Base-by-base conservation (phyloP, 2,329 filamentous ascomycete genomes). In the Nemania bipapillata region DNA sequence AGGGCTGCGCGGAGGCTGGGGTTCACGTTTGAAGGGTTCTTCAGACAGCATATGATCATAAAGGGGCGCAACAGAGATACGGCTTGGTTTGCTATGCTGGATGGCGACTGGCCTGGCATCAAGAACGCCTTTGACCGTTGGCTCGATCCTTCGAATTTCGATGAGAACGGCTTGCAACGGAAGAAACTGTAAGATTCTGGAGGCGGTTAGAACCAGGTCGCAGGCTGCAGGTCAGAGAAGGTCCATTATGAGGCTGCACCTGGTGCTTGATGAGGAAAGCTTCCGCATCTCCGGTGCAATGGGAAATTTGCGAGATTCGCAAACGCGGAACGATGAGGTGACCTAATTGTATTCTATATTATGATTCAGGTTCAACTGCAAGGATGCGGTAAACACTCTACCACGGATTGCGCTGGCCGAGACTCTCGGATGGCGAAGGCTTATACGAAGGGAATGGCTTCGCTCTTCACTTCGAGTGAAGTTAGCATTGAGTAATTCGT, bases 1-100 rank as follows among this genome's bases (percentile, higher is more conserved):
- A 79, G 82, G 3, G 88, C 89, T 0, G 89, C 89, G 0, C 65
- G 79, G 71, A 79, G 89, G 2, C 75, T 90, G 8, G 89, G 89
- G 0, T 91, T 90, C 71, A 76, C 76, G 0, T 87, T 79, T 72
- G 89, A 91, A 75, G 89, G 89, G 0, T 73, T 84, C 0, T 90
- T 90, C 69, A 81, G 88, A 61, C 86, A 89, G 69, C 88, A 91
- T 74, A 83, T 89, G 83, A 81, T 91, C 32, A 73, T 86, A 7
- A 88, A 86, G 71, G 88, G 87, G 0, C 79, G 83, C 24, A 83
- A 80, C 60, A 79, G 89, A 50, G 89, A 91, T 74, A 88, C 88
- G 0, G 82, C 85, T 3, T 91, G 87, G 87, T 87, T 84, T 63
- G 85, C 86, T 24, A 85, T 91, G 7, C 73, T 86, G 1, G 84